Evolutionary conservation across 441 rosid genomes (phyloP).

Genomic region (Populus hybrid): DNA sequence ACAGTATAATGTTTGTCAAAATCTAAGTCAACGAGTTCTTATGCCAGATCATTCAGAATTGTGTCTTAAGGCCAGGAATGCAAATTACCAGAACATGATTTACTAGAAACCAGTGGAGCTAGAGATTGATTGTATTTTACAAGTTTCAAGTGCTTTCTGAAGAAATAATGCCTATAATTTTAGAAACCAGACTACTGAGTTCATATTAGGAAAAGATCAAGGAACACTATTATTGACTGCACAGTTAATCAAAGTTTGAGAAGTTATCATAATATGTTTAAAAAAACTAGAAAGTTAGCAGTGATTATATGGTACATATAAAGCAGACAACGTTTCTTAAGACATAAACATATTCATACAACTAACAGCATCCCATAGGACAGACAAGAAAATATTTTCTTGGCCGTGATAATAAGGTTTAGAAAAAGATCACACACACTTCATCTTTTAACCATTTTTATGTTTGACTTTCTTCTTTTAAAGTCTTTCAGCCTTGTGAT

Average conservation of each 20-base stretch:
- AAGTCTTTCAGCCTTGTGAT: not conserved
- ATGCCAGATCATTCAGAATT: not conserved
- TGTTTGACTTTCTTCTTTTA: not conserved
- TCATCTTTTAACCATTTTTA: not conserved
- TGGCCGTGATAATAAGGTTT: not conserved
- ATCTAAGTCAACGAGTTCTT: not conserved
- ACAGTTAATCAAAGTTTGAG: not conserved
- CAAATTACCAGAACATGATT: not conserved
- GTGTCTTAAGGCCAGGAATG: not conserved
- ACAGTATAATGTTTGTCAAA: not conserved
- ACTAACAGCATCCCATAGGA: not conserved
- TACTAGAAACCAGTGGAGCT: not conserved
- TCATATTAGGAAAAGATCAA: not conserved
- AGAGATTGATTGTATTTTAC: not conserved
- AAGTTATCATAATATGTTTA: not conserved
- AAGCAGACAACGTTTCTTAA: not conserved
- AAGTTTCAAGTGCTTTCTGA: not conserved
- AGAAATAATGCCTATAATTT: not conserved
- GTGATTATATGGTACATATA: not conserved
- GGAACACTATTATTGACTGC: not conserved
- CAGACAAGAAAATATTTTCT: not conserved
- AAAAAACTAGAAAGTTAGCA: not conserved
- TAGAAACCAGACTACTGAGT: not conserved
- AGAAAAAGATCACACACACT: not conserved
- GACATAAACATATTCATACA: not conserved